Percentiles rank a stretch among this genome's conserved stretches.
Evolutionary conservation across 169 alveolate species (phyloP).

Genomic region (Pseudocohnilembus persalinus): DNA sequence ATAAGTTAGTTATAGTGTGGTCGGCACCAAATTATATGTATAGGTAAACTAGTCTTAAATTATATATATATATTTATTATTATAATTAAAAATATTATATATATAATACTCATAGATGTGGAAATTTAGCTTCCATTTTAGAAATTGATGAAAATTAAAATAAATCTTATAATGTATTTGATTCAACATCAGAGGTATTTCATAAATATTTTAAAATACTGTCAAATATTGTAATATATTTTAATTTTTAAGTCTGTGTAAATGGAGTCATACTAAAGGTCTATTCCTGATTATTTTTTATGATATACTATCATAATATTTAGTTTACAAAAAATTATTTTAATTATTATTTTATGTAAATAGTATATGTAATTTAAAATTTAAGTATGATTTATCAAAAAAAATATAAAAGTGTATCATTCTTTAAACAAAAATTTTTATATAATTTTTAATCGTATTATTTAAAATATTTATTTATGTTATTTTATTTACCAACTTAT

Average conservation of each 20-base stretch:
- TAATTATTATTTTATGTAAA: too few species aligned
- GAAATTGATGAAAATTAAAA: slow-evolving; percentile 63
- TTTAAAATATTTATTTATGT: too few species aligned
- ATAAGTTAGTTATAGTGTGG: neutral
- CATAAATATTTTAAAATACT: neutral
- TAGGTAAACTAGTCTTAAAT: neutral
- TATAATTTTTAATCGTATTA: neutral
- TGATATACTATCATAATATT: neutral
- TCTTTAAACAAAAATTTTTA: too few species aligned
- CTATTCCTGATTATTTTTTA: neutral
- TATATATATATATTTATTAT: too few species aligned
- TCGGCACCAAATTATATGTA: neutral
- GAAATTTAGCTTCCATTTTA: slow-evolving; percentile 66
- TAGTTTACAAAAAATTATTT: too few species aligned
- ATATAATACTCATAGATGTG: slow-evolving; percentile 78
- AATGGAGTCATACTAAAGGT: neutral
- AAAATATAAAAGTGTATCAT: neutral
- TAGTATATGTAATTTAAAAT: too few species aligned
- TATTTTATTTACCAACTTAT: too few species aligned
- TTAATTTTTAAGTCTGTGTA: neutral
- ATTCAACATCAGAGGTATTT: neutral
- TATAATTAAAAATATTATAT: too few species aligned
- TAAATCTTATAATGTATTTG: neutral
- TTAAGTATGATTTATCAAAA: too few species aligned
- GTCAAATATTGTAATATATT: too few species aligned